A percentile compares a stretch with the other conserved stretches of the same genome.
These are phyloP conservation scores for Paratinospora sagittata DNA, from an alignment of 164 flowering plant species.

Conservation along the genomic window DNA sequence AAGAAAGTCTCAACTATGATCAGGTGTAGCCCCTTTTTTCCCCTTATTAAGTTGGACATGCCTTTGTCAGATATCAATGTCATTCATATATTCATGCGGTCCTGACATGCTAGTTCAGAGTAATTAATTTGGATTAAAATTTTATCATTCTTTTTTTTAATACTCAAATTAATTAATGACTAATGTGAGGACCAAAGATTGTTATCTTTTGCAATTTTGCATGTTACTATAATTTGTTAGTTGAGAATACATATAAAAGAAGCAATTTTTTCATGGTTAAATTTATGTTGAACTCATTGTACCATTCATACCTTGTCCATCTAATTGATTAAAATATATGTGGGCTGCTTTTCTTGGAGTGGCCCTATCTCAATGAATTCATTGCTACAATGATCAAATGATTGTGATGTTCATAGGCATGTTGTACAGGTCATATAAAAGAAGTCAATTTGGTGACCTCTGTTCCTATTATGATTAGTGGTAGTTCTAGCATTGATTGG, in stretches of 20 bases:
- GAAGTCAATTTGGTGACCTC: too few relatives aligned
- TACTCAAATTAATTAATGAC: too few relatives aligned
- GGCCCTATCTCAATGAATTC: too few relatives aligned
- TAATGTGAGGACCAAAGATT: too few relatives aligned
- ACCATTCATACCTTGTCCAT: background rate
- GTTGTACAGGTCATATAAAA: background rate
- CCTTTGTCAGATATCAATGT: background rate
- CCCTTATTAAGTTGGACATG: background rate
- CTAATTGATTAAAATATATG: too few relatives aligned
- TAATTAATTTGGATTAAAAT: too few relatives aligned
- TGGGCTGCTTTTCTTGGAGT: too few relatives aligned
- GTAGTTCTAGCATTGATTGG: too few relatives aligned
- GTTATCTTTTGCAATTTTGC: background rate
- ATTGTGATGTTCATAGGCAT: background rate
- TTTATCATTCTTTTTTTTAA: too few relatives aligned
- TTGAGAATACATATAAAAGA: background rate
- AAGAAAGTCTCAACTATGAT: slow-evolving; percentile 68
- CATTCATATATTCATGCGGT: too few relatives aligned
- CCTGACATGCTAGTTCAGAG: background rate
- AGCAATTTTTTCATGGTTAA: background rate
- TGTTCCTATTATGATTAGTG: background rate
- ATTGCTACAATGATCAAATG: background rate
- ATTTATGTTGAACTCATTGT: background rate
- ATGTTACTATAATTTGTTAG: background rate
- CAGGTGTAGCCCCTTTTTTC: slow-evolving; percentile 38